Percentiles rank a stretch among this genome's conserved stretches.
phyloP scores from a whole-genome alignment of 2,329 filamentous ascomycete genomes.

The Pseudovirgaria hyperparasitica region DNA sequence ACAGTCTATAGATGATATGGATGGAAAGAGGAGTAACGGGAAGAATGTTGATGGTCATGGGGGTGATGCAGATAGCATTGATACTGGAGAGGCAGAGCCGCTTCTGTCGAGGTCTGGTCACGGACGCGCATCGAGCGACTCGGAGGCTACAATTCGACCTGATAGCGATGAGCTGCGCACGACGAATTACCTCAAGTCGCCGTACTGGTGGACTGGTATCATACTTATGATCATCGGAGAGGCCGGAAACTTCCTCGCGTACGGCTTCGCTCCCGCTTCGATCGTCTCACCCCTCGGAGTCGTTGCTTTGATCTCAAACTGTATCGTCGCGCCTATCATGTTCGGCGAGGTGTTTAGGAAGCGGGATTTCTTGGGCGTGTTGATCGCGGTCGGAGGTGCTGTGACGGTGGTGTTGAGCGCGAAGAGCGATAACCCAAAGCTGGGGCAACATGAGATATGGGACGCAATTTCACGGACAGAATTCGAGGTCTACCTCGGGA shows the following conservation, averaged over 20 bases:
- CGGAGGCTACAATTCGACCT: conserved; percentile 26
- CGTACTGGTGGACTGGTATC: conserved; percentile 94
- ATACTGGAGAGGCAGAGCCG: conserved; percentile 2
- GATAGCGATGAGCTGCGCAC: conserved; percentile 18
- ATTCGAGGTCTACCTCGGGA: conserved; percentile 79
- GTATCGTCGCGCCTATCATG: conserved; percentile 87
- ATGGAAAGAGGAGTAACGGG: conserved; percentile 6
- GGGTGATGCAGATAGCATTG: background rate
- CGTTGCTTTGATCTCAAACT: conserved; percentile 94
- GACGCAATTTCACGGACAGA: conserved; percentile 73
- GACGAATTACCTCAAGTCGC: conserved; percentile 63
- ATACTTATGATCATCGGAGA: conserved; percentile 87
- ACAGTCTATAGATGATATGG: conserved; percentile 2
- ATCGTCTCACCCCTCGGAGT: conserved; percentile 94
- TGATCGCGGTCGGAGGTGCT: conserved; percentile 76
- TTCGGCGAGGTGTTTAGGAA: conserved; percentile 80
- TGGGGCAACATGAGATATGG: conserved; percentile 86
- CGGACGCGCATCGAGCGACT: conserved; percentile 17
- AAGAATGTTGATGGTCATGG: background rate
- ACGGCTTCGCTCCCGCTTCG: conserved; percentile 93
- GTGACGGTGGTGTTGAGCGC: conserved; percentile 90
- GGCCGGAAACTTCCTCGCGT: conserved; percentile 91
- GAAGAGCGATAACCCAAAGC: conserved; percentile 75
- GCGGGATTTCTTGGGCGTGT: conserved; percentile 76
- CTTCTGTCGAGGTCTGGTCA: background rate